Conservation (phyloP, 805 yeast species). For the Priceomyces fermenticarens region DNA sequence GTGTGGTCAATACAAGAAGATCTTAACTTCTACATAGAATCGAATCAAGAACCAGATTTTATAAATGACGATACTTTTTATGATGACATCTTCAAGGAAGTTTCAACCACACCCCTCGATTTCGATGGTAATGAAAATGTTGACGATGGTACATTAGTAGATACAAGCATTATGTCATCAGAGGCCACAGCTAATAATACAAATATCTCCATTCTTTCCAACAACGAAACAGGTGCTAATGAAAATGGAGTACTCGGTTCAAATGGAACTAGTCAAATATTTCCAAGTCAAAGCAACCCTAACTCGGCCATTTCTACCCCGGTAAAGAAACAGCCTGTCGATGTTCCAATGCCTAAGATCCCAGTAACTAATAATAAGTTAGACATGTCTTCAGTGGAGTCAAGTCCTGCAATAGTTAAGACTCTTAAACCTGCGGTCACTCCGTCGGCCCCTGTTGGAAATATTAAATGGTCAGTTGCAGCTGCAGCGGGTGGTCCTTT, state of each 20-base stretch:
- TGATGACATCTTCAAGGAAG: constrained; percentile 38
- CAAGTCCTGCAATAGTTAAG: constrained; percentile 39
- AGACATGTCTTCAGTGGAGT: constrained; percentile 20
- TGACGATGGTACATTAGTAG: constrained; percentile 1
- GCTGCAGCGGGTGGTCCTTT: constrained; percentile 28
- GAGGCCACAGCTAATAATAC: background rate
- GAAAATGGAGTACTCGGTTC: background rate
- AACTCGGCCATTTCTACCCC: constrained; percentile 1
- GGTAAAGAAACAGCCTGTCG: background rate
- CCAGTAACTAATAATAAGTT: background rate
- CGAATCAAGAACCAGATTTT: constrained; percentile 37
- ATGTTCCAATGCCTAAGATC: constrained; percentile 1
- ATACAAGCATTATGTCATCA: background rate
- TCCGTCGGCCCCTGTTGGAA: constrained; percentile 53
- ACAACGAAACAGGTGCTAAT: background rate
- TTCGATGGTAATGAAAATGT: constrained; percentile 1
- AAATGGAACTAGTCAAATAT: background rate
- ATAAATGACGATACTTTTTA: constrained; percentile 37
- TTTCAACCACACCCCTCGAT: constrained; percentile 7
- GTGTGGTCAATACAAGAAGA: constrained; percentile 38
- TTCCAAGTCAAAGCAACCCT: background rate
- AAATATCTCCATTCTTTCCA: background rate
- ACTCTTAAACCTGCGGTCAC: constrained; percentile 54
- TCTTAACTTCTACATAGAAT: constrained; percentile 33
- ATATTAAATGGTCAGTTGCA: constrained; percentile 55